Conservation (phyloP, 441 rosid species). For the Metrosideros polymorpha region DNA sequence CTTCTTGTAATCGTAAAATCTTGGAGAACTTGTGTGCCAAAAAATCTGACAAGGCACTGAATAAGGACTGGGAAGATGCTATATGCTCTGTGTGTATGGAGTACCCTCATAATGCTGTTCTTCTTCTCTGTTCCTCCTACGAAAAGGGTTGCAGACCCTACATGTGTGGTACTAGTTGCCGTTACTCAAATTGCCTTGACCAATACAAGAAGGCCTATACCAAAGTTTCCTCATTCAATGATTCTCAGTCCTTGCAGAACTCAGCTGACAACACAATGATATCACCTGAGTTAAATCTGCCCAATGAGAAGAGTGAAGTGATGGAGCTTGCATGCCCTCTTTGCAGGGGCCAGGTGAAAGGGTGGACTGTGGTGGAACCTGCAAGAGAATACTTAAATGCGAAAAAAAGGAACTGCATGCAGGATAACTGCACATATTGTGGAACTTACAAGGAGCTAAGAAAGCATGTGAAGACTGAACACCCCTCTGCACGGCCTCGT, state of each 20-base stretch:
- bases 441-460: conserved; percentile 87
- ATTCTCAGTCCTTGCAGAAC: conserved; percentile 3
- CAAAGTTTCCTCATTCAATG: conserved; percentile 34
- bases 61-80: conserved; percentile 79
- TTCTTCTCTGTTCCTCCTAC: conserved; percentile 91
- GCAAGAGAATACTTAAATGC: conserved; percentile 72
- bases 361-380: conserved; percentile 96
- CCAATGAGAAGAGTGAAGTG: conserved; percentile 40
- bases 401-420: conserved; percentile 86
- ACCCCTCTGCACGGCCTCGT: conserved; percentile 76
- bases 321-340: conserved; percentile 83
- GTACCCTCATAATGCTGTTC: conserved; percentile 95
- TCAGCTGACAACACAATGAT: conserved; percentile 22
- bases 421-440: conserved; percentile 65
- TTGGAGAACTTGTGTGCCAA: conserved; percentile 24
- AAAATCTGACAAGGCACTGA: conserved; percentile 41
- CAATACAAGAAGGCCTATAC: conserved; percentile 82
- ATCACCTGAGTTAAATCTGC: conserved; percentile 23
- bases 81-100: conserved; percentile 97
- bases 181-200: conserved; percentile 91
- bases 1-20: conserved; percentile 23
- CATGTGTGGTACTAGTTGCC: conserved; percentile 97
- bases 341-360: conserved; percentile 96
- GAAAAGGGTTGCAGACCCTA: conserved; percentile 96
- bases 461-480: conserved; percentile 79